A percentile compares a stretch with the other conserved stretches of the same genome.
Conservation (phyloP, 331 rosid species). For the Saraca asoca region DNA sequence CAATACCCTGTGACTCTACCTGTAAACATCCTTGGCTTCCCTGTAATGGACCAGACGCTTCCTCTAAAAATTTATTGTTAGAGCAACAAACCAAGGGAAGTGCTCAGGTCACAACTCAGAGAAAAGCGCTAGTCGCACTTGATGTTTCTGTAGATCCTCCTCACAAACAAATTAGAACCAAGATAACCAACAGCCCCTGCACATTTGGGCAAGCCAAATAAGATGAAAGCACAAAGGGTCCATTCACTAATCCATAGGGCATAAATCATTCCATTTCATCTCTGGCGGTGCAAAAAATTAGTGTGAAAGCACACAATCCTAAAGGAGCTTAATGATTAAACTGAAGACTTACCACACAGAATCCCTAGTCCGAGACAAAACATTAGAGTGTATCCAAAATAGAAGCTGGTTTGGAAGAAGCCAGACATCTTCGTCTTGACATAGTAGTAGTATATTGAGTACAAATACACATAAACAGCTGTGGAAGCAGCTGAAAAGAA, state of each 20-base stretch:
- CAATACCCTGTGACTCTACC: conserved; percentile 55
- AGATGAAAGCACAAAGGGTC: too few relatives aligned
- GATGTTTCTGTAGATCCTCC: conserved; percentile 99
- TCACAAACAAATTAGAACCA: conserved; percentile 92
- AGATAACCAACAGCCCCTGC: conserved; percentile 96
- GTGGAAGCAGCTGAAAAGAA: conserved; percentile 99
- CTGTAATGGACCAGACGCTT: conserved; percentile 49
- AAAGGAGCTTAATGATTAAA: conserved; percentile 12
- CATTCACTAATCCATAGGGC: background rate
- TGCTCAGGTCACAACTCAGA: conserved; percentile 46
- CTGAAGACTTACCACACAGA: conserved; percentile 78
- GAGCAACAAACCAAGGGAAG: conserved; percentile 38
- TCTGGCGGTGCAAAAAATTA: background rate
- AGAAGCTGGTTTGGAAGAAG: conserved; percentile 98
- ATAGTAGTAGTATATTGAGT: conserved; percentile 86
- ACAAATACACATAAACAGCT: conserved; percentile 88
- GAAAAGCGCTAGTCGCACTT: conserved; percentile 73
- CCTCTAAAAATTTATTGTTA: conserved; percentile 47
- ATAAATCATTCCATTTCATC: conserved; percentile 10
- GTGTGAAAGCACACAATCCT: background rate
- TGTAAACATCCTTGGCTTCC: conserved; percentile 45
- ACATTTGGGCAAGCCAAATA: conserved; percentile 27
- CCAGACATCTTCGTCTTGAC: conserved; percentile 99
- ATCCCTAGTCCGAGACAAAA: conserved; percentile 96
- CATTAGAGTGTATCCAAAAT: conserved; percentile 98